Evolutionary conservation across 2,329 filamentous ascomycete species (phyloP), one percentile per base, ranked within the genome.

Genomic region (Beauveria scarabaeidicola): DNA sequence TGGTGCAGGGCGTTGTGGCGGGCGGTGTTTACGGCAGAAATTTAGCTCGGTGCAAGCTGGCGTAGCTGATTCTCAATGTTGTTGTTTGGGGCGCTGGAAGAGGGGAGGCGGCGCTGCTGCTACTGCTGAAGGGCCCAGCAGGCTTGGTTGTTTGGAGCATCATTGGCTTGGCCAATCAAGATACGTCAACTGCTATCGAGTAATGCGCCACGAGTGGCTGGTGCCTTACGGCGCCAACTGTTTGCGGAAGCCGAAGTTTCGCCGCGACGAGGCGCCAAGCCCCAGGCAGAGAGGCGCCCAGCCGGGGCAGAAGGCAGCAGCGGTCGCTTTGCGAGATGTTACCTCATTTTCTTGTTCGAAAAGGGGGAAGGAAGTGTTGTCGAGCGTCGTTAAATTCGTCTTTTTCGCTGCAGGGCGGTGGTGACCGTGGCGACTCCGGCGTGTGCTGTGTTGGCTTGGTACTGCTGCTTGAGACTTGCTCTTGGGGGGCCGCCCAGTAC

Each of bases 21-120:
- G 59, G 59, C 54, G 60, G 60, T 61, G 60, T 61, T 59, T 58
- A 59, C 29, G 60, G 60, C 60, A 61, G 60, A 61, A 61, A 61
- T 61, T 61, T 61, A 59, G 60, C 59, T 54, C 46, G 52, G 38
- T 17, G 48, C 43, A 53, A 36, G 50, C 36, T 51, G 46, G 47
- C 46, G 36, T 36, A 44, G 59, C 41, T 61, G 60, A 58, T 58
- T 55, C 32, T 21, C 27, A 58, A 47, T 61, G 60, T 58, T 61
- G 53, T 61, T 61, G 53, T 58, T 58, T 54, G 53, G 32, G 29
- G 48, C 48, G 40, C 38, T 27, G 44, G 25, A 41, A 43, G 57
- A 44, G 60, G 47, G 53, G 41, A 40, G 52, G 47, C 32, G 50
- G 57, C 27, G 25, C 47, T n/a, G 25, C 53, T 41, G 40, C 40